Base-by-base conservation (phyloP, 495 filamentous ascomycete species). In the Trichoderma orchidacearum region DNA sequence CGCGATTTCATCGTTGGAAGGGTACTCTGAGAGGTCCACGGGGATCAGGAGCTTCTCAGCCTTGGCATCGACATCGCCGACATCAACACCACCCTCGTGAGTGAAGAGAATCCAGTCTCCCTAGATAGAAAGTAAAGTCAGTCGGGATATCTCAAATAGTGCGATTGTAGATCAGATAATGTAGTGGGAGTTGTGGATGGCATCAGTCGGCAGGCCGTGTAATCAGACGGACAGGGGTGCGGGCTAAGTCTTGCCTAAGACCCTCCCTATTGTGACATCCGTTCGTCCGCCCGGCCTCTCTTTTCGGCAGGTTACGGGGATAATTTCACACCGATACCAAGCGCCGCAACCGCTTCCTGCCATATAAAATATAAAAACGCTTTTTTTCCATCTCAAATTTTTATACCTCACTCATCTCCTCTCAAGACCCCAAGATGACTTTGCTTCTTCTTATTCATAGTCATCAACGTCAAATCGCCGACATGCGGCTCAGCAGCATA, bases 91-190 rank as follows among this genome's bases (percentile, higher is more conserved):
- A 79, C 93, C 93, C 75, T 99, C 94, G 74, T 97, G 89, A 60
- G 89, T 95, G 80, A 98, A 98, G 66, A 97, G 89, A 72, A 99
- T 96, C 89, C 89, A 96, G 74, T 99, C 93, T 66, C 94, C 93
- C 93, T 98, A 68, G 63, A 35, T 60, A 31, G 15, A 38, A 2
- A 45, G n/a, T 34, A 11, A 38, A 23, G 12, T 38, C 3, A 30
- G 21, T 23, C 5, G 28, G 12, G 1, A 18, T 11, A 3, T 30
- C 51, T 53, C n/a, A 28, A 32, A 12, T 11, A n/a, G 27, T 53
- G 9, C 9, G 13, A 21, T 21, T 1, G 2, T 11, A 30, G 45
- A 30, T 53, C 11, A 32, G 28, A 53, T 17, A 28, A 0, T 0
- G 27, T n/a, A 29, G 27, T 12, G 27, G 51, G 21, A n/a, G 31